phyloP scores from a whole-genome alignment of 2,329 filamentous ascomycete species.

The Incumbomyces lentus region DNA sequence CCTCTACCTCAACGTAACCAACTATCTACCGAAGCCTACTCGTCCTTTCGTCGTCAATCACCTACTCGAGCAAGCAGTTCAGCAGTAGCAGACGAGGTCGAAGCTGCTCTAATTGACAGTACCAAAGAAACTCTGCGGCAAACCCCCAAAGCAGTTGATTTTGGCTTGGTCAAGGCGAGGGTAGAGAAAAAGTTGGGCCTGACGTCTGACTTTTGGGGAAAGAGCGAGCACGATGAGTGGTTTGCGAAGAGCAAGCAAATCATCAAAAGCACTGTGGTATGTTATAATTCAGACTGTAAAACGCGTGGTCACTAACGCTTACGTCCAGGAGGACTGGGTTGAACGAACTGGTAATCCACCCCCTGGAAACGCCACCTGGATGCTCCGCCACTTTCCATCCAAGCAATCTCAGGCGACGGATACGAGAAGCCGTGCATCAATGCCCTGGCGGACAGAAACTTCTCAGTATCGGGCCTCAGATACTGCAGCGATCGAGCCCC shows the following conservation, averaged over 20 bases:
- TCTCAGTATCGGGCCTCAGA: not conserved
- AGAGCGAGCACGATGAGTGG: not conserved
- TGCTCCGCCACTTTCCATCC: not conserved
- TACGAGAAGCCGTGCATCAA: not conserved
- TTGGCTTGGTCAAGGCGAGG: not conserved
- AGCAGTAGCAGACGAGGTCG: conserved; percentile 1
- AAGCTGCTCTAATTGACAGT: not conserved
- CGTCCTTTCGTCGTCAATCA: not conserved
- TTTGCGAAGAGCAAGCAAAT: not conserved
- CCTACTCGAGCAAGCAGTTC: not conserved
- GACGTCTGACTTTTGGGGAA: not conserved
- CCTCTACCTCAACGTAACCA: not conserved
- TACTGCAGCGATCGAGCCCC: not conserved
- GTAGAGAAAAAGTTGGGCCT: not conserved
- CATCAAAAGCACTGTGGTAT: conserved; percentile 6
- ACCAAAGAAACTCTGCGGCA: not conserved
- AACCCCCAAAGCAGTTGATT: not conserved
- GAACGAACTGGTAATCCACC: conserved; percentile 1
- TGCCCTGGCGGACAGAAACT: not conserved
- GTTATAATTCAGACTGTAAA: not conserved
- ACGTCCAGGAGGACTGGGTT: conserved; percentile 1
- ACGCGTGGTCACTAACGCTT: not conserved
- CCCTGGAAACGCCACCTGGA: conserved; percentile 3
- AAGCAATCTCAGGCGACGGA: not conserved
- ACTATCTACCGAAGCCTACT: not conserved